A percentile compares a stretch with the other conserved stretches of the same genome.
phyloP scores from a whole-genome alignment of 768 basidiomycete genomes.

The Phaeotremella skinneri region DNA sequence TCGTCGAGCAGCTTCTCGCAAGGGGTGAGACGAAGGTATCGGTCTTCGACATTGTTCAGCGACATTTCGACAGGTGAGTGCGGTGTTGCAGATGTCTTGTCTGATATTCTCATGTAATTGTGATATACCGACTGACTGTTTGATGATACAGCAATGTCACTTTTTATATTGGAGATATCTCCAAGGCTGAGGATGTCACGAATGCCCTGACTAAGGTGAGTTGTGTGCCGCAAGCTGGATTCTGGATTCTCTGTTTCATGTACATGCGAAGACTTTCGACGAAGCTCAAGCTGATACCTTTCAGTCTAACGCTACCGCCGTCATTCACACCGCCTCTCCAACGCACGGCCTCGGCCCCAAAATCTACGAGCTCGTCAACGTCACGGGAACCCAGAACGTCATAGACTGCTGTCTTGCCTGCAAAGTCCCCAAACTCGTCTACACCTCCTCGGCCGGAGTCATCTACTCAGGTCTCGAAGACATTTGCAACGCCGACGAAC shows the following conservation, averaged over 20 bases:
- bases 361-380: conserved; percentile 88
- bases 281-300: neutral
- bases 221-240: conserved; percentile 8
- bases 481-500: conserved; percentile 83
- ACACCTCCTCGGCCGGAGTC: conserved; percentile 88
- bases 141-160: conserved; percentile 51
- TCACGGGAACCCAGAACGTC: conserved; percentile 68
- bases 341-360: conserved; percentile 67
- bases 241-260: neutral
- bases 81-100: neutral
- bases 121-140: too few relatives aligned
- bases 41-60: conserved; percentile 87
- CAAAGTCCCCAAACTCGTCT: conserved; percentile 80
- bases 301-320: conserved; percentile 77
- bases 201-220: conserved; percentile 71
- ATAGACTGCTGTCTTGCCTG: conserved; percentile 71
- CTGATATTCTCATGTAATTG: too few relatives aligned
- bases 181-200: conserved; percentile 68
- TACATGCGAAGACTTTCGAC: neutral
- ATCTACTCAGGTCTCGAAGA: conserved; percentile 74
- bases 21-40: conserved; percentile 72
- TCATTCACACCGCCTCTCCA: conserved; percentile 92
- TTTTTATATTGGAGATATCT: conserved; percentile 88
- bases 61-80: conserved; percentile 62
- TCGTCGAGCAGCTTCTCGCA: conserved; percentile 77